Percentiles rank a stretch among this genome's conserved stretches.
Evolutionary conservation across 257 asterid species (phyloP).

Genomic region (Nicotiana otophora): DNA sequence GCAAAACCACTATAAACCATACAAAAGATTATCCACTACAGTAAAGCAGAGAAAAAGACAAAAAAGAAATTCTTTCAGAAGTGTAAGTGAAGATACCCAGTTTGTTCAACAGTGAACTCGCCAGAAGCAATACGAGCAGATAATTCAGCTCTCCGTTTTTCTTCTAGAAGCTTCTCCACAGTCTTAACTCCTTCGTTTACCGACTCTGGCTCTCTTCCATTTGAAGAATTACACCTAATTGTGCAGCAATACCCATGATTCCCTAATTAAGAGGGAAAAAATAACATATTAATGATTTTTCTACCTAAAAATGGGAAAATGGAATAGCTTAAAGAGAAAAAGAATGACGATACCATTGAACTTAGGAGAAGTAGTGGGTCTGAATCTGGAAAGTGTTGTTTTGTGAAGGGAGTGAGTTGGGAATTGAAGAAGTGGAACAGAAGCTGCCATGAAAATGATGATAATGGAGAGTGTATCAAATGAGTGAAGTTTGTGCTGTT

Average conservation of each 20-base stretch:
- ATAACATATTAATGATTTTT: not conserved
- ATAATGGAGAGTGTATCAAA: not conserved
- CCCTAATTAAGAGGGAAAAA: constrained; percentile 17
- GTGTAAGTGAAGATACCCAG: constrained; percentile 35
- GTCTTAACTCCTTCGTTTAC: constrained; percentile 42
- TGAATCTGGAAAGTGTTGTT: constrained; percentile 19
- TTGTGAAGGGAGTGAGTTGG: constrained; percentile 30
- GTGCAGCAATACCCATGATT: constrained; percentile 16
- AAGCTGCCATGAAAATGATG: constrained; percentile 47
- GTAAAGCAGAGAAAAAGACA: not conserved
- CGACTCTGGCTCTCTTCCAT: constrained; percentile 34
- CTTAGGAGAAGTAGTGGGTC: not conserved
- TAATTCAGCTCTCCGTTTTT: constrained; percentile 70
- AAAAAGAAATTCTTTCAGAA: not conserved
- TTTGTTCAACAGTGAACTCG: constrained; percentile 64
- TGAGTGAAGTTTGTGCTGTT: not conserved
- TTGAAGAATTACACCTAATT: constrained; percentile 46
- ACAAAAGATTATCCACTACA: not conserved
- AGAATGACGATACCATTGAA: constrained; percentile 6
- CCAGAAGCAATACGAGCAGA: constrained; percentile 89
- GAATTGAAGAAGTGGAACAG: constrained; percentile 41
- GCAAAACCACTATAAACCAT: not conserved
- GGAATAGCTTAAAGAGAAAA: no score
- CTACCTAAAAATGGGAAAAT: not conserved
- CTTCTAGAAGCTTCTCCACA: constrained; percentile 54